Base-by-base conservation (phyloP, 2,329 filamentous ascomycete species). In the Penicillium sp. region DNA sequence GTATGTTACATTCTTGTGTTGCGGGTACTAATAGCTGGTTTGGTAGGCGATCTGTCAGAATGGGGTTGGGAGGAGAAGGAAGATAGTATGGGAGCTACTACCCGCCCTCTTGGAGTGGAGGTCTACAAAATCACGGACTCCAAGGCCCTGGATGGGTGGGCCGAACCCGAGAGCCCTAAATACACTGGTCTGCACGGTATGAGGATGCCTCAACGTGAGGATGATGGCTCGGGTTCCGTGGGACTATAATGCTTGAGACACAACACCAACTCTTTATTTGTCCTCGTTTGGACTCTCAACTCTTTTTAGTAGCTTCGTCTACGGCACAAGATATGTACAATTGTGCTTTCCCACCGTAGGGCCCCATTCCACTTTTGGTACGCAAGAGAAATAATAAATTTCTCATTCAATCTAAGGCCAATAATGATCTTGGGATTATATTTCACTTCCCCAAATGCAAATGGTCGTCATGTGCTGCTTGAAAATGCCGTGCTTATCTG, bases 61-160 rank as follows among this genome's bases (percentile, higher is more conserved):
- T 94, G 91, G 91, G 91, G 90, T 0, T 95, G 92, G 82, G 88
- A 89, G 13, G 86, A 84, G 48, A 82, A 81, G 62, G 81, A 78
- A 7, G 78, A 73, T 51, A 41, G 9, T 41, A 89, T 86, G 75
- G 86, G 87, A 66, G 84, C 88, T 70, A 88, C 88, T 57, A 92
- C 91, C 85, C 85, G 91, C 7, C 90, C 91, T 1, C 83, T 95
- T 6, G 88, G 87, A 52, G 89, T 94, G 0, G 87, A 93, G 68
- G 88, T 95, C 0, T 93, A 87, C 73, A 81, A 82, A 61, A 75
- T 94, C 15, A 76, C 81, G 30, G 85, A 90, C 67, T 74, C 78
- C 53, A 71, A 73, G 2, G 67, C 89, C 0, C 71, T 91, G 55
- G 71, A 81, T 7, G 87, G 82, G 0, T 93, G 91, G 91, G 85